Evolutionary conservation across 176 grass and related monocot genomes (phyloP).

Genomic region (Aegilops sharonensis): DNA sequence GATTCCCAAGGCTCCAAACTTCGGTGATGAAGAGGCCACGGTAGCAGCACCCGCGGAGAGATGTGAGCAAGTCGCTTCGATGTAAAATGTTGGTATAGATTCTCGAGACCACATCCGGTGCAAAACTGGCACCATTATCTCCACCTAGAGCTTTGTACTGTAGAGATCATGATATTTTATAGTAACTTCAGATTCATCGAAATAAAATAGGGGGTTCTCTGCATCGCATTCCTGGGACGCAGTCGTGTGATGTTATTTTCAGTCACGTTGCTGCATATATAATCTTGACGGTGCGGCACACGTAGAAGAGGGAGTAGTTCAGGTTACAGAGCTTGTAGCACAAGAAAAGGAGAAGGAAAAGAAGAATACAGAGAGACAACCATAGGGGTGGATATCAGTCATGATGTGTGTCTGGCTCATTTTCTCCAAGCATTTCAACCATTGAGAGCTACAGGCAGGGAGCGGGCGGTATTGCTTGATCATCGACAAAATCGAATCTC

Average conservation of each 20-base stretch:
- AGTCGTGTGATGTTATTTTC: not conserved
- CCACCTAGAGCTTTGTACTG: constrained; percentile 18
- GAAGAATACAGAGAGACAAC: too few relatives aligned
- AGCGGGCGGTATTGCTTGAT: too few relatives aligned
- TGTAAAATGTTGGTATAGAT: constrained; percentile 24
- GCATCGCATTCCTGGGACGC: not conserved
- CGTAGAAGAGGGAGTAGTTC: too few relatives aligned
- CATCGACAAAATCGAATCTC: too few relatives aligned
- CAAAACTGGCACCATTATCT: constrained; percentile 20
- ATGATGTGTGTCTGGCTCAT: too few relatives aligned
- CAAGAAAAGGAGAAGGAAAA: too few relatives aligned
- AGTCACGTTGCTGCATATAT: not conserved
- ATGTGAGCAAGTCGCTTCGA: constrained; percentile 45
- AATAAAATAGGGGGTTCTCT: constrained; percentile 13
- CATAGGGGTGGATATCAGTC: too few relatives aligned
- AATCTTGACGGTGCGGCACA: not conserved
- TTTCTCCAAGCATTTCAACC: too few relatives aligned
- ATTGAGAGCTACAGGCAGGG: too few relatives aligned
- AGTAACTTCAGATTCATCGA: not conserved
- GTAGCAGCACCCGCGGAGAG: constrained; percentile 10
- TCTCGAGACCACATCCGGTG: not conserved
- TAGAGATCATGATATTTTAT: constrained; percentile 20
- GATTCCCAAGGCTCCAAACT: constrained; percentile 75
- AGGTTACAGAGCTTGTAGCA: too few relatives aligned
- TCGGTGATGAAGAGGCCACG: constrained; percentile 19